Conservation (phyloP, 179 eudicot species). For the Gypsophila paniculata region DNA sequence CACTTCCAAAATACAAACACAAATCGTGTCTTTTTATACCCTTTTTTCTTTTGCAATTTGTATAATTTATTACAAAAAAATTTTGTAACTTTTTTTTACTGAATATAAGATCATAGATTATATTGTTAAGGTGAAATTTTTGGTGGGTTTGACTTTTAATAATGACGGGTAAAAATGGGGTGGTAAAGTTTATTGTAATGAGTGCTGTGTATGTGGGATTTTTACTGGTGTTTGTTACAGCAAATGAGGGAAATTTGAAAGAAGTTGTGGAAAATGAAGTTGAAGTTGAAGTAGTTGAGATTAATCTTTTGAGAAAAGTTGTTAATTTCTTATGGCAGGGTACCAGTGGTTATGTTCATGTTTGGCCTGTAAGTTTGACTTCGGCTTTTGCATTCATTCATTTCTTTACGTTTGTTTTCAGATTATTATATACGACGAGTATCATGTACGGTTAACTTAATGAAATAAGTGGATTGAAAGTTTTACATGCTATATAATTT, state of each 20-base stretch:
- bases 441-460: too few relatives aligned
- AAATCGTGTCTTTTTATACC: too few relatives aligned
- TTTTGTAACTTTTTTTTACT: too few relatives aligned
- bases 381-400: too few relatives aligned
- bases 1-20: too few relatives aligned
- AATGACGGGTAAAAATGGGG: slow-evolving; percentile 31
- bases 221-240: slow-evolving; percentile 25
- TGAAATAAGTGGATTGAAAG: too few relatives aligned
- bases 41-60: too few relatives aligned
- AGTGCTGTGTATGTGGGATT: slow-evolving; percentile 23
- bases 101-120: not conserved
- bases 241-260: slow-evolving; percentile 26
- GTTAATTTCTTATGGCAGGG: slow-evolving; percentile 38
- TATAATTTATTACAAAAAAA: too few relatives aligned
- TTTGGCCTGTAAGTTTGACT: slow-evolving; percentile 39
- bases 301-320: slow-evolving; percentile 17
- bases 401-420: not conserved
- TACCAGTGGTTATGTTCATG: slow-evolving; percentile 30
- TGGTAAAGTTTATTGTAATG: slow-evolving; percentile 19
- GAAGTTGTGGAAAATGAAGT: slow-evolving; percentile 24
- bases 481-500: too few relatives aligned
- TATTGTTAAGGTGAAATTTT: not conserved
- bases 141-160: slow-evolving; percentile 14
- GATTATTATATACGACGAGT: too few relatives aligned
- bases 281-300: slow-evolving; percentile 28